Percentiles rank a stretch among this genome's conserved stretches.
These are phyloP conservation scores for Ascochyta viciae-villosae DNA, from an alignment of 2,329 filamentous ascomycete species.

Conservation along the genomic window DNA sequence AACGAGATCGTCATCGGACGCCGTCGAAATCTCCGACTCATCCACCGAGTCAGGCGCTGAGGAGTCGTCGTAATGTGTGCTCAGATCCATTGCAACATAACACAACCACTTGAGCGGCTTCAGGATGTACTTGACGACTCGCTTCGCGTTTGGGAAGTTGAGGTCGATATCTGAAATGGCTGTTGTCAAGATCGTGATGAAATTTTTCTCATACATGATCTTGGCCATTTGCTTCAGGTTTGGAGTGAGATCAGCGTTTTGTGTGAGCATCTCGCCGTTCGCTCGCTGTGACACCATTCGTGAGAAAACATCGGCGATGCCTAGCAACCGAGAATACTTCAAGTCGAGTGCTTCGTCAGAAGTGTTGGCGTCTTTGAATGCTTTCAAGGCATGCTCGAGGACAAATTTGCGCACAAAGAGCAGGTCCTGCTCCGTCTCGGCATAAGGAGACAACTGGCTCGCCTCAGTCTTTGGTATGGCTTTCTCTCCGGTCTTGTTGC, in stretches of 20 bases:
- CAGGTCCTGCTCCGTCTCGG: slow-evolving; percentile 82
- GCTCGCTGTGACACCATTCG: slow-evolving; percentile 76
- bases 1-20: slow-evolving; percentile 85
- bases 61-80: slow-evolving; percentile 78
- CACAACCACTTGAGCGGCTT: slow-evolving; percentile 88
- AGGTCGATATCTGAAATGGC: slow-evolving; percentile 96
- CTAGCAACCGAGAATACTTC: slow-evolving; percentile 87
- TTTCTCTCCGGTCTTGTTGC: slow-evolving; percentile 85
- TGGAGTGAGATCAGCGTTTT: slow-evolving; percentile 45
- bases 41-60: slow-evolving; percentile 68
- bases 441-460: slow-evolving; percentile 46
- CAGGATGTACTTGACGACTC: slow-evolving; percentile 95
- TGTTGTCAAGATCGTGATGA: slow-evolving; percentile 83
- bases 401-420: slow-evolving; percentile 95
- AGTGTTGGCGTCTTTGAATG: slow-evolving; percentile 85
- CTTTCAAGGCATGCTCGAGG: slow-evolving; percentile 87
- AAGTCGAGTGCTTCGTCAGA: slow-evolving; percentile 82
- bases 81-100: slow-evolving; percentile 84
- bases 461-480: slow-evolving; percentile 59
- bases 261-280: slow-evolving; percentile 47
- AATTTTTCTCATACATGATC: slow-evolving; percentile 98
- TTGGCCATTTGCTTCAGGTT: slow-evolving; percentile 87
- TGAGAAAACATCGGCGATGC: slow-evolving; percentile 88
- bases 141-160: slow-evolving; percentile 90
- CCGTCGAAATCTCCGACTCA: slow-evolving; percentile 90